Conservation (phyloP, 129 eudicot genomes). For the Logfia minima region DNA sequence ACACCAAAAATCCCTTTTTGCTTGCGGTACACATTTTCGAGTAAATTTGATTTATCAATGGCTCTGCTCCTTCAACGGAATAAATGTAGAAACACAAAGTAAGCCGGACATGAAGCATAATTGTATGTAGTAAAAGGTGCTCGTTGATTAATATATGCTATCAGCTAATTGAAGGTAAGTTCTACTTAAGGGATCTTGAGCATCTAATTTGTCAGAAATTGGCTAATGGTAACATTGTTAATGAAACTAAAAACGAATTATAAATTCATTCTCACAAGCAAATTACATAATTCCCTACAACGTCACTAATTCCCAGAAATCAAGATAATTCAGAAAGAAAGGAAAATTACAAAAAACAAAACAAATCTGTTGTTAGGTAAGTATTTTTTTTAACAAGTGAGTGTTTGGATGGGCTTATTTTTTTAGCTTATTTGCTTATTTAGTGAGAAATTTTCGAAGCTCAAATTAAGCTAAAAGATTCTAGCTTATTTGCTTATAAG, state of each 20-base stretch:
- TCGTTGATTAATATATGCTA: not conserved
- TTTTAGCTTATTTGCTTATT: too few relatives aligned
- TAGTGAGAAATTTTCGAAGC: too few relatives aligned
- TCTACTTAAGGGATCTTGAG: not conserved
- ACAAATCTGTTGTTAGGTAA: too few relatives aligned
- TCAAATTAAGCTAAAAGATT: too few relatives aligned
- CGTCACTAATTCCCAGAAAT: not conserved
- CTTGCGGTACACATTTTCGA: slow-evolving; percentile 51
- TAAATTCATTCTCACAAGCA: not conserved
- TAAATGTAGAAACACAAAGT: slow-evolving; percentile 10
- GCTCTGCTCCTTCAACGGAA: slow-evolving; percentile 47
- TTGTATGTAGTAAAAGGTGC: not conserved
- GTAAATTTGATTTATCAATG: slow-evolving; percentile 54
- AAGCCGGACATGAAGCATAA: slow-evolving; percentile 7
- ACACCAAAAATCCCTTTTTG: slow-evolving; percentile 34
- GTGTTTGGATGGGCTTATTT: too few relatives aligned
- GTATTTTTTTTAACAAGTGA: too few relatives aligned
- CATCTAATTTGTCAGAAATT: not conserved
- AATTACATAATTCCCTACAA: too few relatives aligned
- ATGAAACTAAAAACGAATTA: not conserved
- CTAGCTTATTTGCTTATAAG: too few relatives aligned
- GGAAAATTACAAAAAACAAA: too few relatives aligned
- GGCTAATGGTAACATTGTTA: not conserved
- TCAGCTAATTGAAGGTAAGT: not conserved
- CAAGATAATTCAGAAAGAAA: not conserved